phyloP scores from a whole-genome alignment of 2,329 filamentous ascomycete species.

The Lasiodiplodia gonubiensis region DNA sequence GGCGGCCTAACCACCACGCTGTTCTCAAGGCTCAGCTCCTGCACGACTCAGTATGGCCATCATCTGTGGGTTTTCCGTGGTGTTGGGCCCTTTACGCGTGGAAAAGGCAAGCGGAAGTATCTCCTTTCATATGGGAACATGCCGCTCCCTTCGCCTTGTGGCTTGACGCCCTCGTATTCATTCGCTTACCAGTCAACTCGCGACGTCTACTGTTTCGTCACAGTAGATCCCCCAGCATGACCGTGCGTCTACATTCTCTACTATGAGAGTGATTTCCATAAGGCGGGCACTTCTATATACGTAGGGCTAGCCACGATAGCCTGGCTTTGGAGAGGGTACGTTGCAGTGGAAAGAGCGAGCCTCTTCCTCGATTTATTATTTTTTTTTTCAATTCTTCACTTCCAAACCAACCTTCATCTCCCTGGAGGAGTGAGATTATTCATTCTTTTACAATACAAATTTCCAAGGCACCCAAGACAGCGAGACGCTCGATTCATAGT shows the following conservation, averaged over 20 bases:
- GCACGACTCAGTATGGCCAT: constrained; percentile 5
- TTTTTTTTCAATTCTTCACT: neutral
- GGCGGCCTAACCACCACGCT: constrained; percentile 10
- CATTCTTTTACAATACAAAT: constrained; percentile 10
- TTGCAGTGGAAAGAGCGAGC: neutral
- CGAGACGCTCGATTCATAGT: neutral
- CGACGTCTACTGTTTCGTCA: constrained; percentile 13
- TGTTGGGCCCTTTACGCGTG: constrained; percentile 10
- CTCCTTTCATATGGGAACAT: constrained; percentile 9
- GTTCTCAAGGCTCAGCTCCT: constrained; percentile 3
- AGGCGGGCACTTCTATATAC: constrained; percentile 24
- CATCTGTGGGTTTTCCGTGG: neutral
- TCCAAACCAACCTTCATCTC: constrained; percentile 8
- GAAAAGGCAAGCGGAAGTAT: neutral
- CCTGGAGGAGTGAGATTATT: constrained; percentile 14
- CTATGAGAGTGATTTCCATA: neutral
- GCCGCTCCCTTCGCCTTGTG: constrained; percentile 11
- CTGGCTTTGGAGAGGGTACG: neutral
- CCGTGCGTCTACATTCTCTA: constrained; percentile 9
- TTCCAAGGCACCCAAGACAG: neutral
- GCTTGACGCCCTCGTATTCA: constrained; percentile 14
- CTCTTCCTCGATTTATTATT: neutral
- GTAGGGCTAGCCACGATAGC: constrained; percentile 6
- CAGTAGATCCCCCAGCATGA: constrained; percentile 9
- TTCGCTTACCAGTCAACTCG: constrained; percentile 13